These are phyloP conservation scores for Stephania japonica DNA, from an alignment of 164 flowering plant species.

Conservation along the genomic window DNA sequence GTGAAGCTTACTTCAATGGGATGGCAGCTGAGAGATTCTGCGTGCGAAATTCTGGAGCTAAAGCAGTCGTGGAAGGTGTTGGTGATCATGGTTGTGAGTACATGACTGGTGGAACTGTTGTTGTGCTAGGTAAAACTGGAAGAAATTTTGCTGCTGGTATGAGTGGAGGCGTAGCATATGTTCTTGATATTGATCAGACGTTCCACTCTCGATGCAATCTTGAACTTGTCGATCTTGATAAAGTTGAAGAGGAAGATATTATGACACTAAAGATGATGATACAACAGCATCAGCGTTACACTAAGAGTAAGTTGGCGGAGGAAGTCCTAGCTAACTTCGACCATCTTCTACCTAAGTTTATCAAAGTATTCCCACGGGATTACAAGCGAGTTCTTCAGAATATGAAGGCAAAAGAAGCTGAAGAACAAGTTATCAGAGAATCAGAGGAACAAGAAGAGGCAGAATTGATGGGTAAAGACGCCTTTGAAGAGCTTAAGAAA, in stretches of 20 bases:
- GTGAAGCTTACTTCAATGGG: conserved; percentile 97
- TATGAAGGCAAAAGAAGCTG: conserved; percentile 46
- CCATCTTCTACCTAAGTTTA: conserved; percentile 68
- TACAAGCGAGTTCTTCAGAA: conserved; percentile 76
- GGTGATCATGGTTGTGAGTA: conserved; percentile 99
- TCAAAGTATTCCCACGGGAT: conserved; percentile 94
- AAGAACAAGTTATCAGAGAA: conserved; percentile 26
- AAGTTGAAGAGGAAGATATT: conserved; percentile 87
- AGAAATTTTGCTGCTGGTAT: conserved; percentile 99
- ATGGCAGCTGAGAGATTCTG: conserved; percentile 99
- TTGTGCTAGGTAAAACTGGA: conserved; percentile 93
- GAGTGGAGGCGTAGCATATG: conserved; percentile 99
- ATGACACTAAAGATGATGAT: conserved; percentile 83
- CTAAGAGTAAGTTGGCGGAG: conserved; percentile 70
- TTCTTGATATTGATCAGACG: conserved; percentile 71
- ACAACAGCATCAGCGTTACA: conserved; percentile 95
- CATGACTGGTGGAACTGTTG: conserved; percentile 99
- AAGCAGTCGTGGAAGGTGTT: conserved; percentile 95
- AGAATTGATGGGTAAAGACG: conserved; percentile 67
- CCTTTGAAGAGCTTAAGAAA: conserved; percentile 95
- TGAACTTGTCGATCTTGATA: conserved; percentile 96
- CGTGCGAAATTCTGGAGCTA: conserved; percentile 97
- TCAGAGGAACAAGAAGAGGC: conserved; percentile 51
- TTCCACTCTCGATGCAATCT: conserved; percentile 71
- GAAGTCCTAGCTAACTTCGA: conserved; percentile 82